Base-by-base conservation (phyloP, 495 filamentous ascomycete genomes). In the Cladorrhinum samala region DNA sequence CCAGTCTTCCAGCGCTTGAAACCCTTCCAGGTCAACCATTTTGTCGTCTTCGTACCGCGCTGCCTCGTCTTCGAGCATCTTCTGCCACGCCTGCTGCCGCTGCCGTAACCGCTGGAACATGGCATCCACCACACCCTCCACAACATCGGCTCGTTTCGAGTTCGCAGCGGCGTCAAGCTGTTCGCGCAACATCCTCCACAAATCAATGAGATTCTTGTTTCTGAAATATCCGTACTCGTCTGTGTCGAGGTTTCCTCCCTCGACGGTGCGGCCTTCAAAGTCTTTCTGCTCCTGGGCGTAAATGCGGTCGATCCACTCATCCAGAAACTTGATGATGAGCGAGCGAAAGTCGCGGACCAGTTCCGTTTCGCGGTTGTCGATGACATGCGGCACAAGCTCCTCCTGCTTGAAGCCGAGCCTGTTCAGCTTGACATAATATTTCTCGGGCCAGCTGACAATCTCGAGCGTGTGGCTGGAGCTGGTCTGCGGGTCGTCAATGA, bases 111-210 rank as follows among this genome's bases (percentile, higher is more conserved):
- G 84, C 41, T 87, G 81, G 70, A 96, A 87, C 85, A 95, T 96
- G 57, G 89, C 86, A 62, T 96, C 92, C 33, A 96, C 83, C 33
- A 96, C 89, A 42, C 93, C 93, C 68, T 96, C 90, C 7, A 87
- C 84, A 0, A 99, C 87, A 60, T 96, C 93, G 8, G 80, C 76
- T 16, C 91, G 85, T 50, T 88, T 80, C 14, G 88, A 93, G 57
- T 87, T 83, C 9, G 80, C 82, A 5, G 93, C 88, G 3, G 87
- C 89, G 43, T 83, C 76, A 36, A 94, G 76, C 65, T 99, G 91
- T 64, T 97, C 91, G 45, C 88, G 82, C 44, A 99, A 76, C 93
- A 99, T 97, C 40, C 88, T 85, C 89, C 94, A 99, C 84, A 97
- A 87, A 59, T 95, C 90, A 53, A 87, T 85, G 50, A 95, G 73